Evolutionary conservation across 164 flowering plant species (phyloP).

Genomic region (Sedum album): DNA sequence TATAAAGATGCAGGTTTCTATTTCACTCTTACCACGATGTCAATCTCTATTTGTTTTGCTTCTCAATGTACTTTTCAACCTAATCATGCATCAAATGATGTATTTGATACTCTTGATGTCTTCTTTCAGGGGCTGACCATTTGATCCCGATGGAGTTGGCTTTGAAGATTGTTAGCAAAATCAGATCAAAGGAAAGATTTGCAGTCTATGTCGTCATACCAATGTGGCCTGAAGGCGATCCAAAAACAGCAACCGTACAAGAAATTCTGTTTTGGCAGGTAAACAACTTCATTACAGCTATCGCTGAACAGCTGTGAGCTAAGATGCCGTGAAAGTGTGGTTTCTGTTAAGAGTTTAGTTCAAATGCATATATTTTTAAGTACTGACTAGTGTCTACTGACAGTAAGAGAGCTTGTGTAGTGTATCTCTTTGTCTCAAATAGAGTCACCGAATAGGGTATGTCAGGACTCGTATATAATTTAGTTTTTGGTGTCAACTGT

Average conservation of each 20-base stretch:
- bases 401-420: background rate
- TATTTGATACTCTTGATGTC: background rate
- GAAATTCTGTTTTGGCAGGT: conserved; percentile 95
- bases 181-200: conserved; percentile 82
- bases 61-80: no score
- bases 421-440: background rate
- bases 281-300: background rate
- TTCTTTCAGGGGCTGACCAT: conserved; percentile 65
- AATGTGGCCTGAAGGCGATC: no score
- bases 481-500: no score
- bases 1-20: conserved; percentile 64
- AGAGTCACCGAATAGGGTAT: background rate
- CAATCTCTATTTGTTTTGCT: background rate
- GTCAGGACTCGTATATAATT: no score
- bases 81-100: no score
- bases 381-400: background rate
- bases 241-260: conserved; percentile 61
- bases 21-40: background rate
- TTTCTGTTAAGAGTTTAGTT: background rate
- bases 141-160: conserved; percentile 76
- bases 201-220: conserved; percentile 75
- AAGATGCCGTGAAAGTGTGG: background rate
- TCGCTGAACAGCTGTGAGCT: background rate
- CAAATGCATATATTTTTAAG: background rate
- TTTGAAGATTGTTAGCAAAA: conserved; percentile 72